Percentiles rank a stretch among this genome's conserved stretches.
These are phyloP conservation scores for Spizellomyces sp. DNA, from an alignment of 192 early-diverging fungal genomes.

Conservation along the genomic window DNA sequence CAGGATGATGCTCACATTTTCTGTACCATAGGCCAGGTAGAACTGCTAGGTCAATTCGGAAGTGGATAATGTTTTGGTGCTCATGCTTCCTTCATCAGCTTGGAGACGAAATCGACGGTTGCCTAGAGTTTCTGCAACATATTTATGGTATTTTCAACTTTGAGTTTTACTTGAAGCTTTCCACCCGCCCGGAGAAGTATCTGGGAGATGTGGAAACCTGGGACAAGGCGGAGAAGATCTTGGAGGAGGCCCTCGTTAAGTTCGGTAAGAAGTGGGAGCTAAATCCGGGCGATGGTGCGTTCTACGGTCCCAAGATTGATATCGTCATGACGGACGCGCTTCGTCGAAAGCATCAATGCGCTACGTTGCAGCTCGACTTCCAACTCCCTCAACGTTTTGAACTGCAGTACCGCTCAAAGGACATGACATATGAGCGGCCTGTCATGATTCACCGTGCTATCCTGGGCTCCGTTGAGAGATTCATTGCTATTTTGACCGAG, in stretches of 20 bases:
- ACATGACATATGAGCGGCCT: constrained; percentile 62
- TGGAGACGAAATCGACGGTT: constrained; percentile 75
- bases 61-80: not conserved
- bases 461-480: constrained; percentile 94
- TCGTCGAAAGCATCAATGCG: constrained; percentile 90
- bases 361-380: constrained; percentile 98
- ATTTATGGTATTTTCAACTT: constrained; percentile 96
- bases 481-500: constrained; percentile 95
- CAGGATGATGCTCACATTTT: constrained; percentile 99
- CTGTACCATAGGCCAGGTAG: constrained; percentile 82
- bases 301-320: constrained; percentile 99
- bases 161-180: constrained; percentile 81
- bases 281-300: constrained; percentile 96
- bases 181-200: constrained; percentile 96
- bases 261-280: constrained; percentile 85
- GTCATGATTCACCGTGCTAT: constrained; percentile 99
- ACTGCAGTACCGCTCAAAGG: constrained; percentile 50
- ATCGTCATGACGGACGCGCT: constrained; percentile 94
- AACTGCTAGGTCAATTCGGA: constrained; percentile 1
- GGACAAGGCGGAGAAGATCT: constrained; percentile 88
- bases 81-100: constrained; percentile 5
- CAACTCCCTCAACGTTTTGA: constrained; percentile 80
- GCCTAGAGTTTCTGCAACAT: constrained; percentile 86
- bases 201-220: constrained; percentile 88
- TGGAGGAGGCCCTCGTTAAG: constrained; percentile 75